A percentile compares a stretch with the other conserved stretches of the same genome.
Conservation (phyloP, 768 basidiomycete species). For the Tulasnella sp. region DNA sequence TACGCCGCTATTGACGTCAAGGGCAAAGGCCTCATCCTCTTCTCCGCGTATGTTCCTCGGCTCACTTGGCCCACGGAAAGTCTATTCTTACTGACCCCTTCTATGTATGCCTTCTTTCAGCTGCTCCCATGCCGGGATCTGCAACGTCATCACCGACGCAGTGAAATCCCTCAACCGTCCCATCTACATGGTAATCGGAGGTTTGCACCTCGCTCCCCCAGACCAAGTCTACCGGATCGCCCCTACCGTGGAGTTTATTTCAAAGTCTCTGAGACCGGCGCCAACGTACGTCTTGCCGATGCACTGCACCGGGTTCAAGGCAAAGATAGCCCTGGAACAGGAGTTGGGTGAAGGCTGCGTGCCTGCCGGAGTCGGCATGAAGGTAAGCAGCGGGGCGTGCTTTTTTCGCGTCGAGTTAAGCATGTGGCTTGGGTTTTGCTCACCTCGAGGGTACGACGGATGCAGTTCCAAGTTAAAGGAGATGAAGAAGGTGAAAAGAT, state of each 20-base stretch:
- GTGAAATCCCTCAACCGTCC: conserved; percentile 58
- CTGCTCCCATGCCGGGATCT: conserved; percentile 77
- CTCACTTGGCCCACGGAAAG: background rate
- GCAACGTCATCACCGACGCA: conserved; percentile 75
- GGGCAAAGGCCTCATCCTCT: conserved; percentile 78
- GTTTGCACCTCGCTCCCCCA: conserved; percentile 74
- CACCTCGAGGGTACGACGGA: background rate
- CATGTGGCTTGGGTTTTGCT: background rate
- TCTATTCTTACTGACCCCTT: background rate
- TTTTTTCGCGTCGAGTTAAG: background rate
- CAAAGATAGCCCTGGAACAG: conserved; percentile 63
- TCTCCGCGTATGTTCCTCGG: conserved; percentile 63
- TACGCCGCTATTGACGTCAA: conserved; percentile 71
- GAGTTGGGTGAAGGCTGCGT: conserved; percentile 67
- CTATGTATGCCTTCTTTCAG: conserved; percentile 27
- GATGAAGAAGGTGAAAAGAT: background rate
- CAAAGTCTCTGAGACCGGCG: conserved; percentile 53
- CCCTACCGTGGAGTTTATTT: conserved; percentile 67
- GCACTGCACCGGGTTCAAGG: conserved; percentile 80
- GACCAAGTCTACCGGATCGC: conserved; percentile 60
- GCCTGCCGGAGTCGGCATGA: conserved; percentile 67
- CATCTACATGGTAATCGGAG: conserved; percentile 77
- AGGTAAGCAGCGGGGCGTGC: background rate
- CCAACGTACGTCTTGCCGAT: conserved; percentile 74
- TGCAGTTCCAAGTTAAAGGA: background rate